These are phyloP conservation scores for Cyamopsis tetragonoloba DNA, from an alignment of 306 rosid genomes.

Conservation along the genomic window DNA sequence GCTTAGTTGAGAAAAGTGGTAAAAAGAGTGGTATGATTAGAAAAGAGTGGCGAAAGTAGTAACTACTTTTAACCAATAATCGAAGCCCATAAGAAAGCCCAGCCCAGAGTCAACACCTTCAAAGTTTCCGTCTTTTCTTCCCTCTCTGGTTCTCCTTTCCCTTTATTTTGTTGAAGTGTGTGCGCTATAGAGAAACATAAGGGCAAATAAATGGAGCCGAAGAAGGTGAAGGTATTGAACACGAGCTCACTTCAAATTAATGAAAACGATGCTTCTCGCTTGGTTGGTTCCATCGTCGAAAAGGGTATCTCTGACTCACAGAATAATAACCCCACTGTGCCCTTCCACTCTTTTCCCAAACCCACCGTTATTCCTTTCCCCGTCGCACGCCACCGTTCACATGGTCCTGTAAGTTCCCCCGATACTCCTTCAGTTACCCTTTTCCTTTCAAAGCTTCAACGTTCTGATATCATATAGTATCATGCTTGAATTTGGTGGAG, in stretches of 20 bases:
- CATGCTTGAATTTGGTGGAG: background rate
- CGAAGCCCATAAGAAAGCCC: too few species aligned
- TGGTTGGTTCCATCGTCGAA: constrained; percentile 78
- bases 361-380: constrained; percentile 82
- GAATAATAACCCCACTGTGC: constrained; percentile 18
- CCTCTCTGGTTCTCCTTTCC: background rate
- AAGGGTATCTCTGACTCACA: constrained; percentile 67
- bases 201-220: constrained; percentile 27
- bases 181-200: constrained; percentile 48
- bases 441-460: background rate
- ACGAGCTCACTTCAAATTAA: constrained; percentile 38
- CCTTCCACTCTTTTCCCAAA: constrained; percentile 42
- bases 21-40: too few species aligned
- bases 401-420: constrained; percentile 62
- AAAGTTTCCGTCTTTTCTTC: background rate
- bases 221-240: constrained; percentile 39
- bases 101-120: background rate
- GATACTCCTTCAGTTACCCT: background rate
- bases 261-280: constrained; percentile 33
- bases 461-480: background rate
- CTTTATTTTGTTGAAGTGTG: background rate
- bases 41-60: too few species aligned
- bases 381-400: constrained; percentile 90
- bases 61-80: too few species aligned
- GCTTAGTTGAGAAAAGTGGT: too few species aligned